Conservation (phyloP, 2,329 filamentous ascomycete species). For the Blumeria graminis region DNA sequence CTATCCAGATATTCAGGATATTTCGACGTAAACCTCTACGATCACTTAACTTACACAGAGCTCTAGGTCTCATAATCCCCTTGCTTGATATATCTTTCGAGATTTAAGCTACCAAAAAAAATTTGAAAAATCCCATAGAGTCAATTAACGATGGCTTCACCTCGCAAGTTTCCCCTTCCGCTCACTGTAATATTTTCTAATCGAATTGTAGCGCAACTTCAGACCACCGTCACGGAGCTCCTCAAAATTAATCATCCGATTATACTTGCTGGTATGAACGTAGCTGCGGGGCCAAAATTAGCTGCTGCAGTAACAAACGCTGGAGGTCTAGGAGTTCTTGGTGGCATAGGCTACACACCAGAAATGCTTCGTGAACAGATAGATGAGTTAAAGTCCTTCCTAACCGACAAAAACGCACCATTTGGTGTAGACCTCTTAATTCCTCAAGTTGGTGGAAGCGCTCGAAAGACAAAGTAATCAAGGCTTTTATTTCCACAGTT, state of each 20-base stretch:
- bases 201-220: slow-evolving; percentile 46
- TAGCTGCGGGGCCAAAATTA: slow-evolving; percentile 85
- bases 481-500: neutral
- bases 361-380: slow-evolving; percentile 95
- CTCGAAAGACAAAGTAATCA: slow-evolving; percentile 72
- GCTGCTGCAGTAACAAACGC: slow-evolving; percentile 94
- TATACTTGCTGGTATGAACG: slow-evolving; percentile 95
- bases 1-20: no score
- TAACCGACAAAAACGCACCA: slow-evolving; percentile 76
- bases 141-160: slow-evolving; percentile 41
- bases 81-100: no score
- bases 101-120: no score
- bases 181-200: slow-evolving; percentile 4
- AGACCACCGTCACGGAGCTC: slow-evolving; percentile 80
- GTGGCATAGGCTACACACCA: slow-evolving; percentile 84
- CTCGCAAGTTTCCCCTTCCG: slow-evolving; percentile 33
- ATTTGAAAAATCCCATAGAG: neutral
- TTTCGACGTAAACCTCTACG: no score
- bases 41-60: no score
- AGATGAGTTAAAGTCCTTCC: slow-evolving; percentile 69
- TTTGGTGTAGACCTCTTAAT: slow-evolving; percentile 88
- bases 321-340: slow-evolving; percentile 86
- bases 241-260: slow-evolving; percentile 95
- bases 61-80: no score
- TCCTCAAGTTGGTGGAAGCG: slow-evolving; percentile 81